Evolutionary conservation across 306 rosid species (phyloP), one percentile per base, ranked within the genome.

Genomic region (Rosa rugosa): DNA sequence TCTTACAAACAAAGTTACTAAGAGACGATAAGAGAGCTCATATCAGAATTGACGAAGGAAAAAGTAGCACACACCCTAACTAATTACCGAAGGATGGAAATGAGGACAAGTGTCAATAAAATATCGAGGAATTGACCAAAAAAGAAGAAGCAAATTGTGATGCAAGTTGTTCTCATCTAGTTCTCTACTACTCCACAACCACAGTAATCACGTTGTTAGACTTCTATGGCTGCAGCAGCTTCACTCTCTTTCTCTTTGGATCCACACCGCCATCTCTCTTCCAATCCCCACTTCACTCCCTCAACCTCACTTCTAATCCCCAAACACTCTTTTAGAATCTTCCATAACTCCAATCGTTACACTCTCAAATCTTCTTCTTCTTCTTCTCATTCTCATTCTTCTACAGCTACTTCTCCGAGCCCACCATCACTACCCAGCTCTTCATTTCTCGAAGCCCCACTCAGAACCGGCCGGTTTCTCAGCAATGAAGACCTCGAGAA

Each of bases 381-480:
- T 80, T 31, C 44, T 16, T 23, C 90, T 54, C 20, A 79, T 3
- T 77, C 85, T n/a, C 45, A 54, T 53, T 18, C 85, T 27, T 5
- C 81, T 5, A 63, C 81, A 3, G 17, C 77, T 11, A 41, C 84
- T 11, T 22, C 71, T 66, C 47, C 71, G 38, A 66, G 3, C 6
- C 1, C 14, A 51, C 16, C 6, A 45, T 18, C 11, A 31, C 1
- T 5, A 8, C n/a, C 18, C 27, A 31, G 8, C 63, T 60, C 88
- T 4, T 79, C 90, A 6, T 69, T 71, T 54, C 79, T 64, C 67
- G 86, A 75, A 22, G 91, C 87, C 80, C 87, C 97, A 34, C 85
- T 89, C 70, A 63, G 71, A 23, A 85, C 93, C 5, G 90, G 95
- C 16, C 83, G 90, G 44, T 92, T 95, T 77, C 86, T 91, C 70